phyloP scores from a whole-genome alignment of 2,329 filamentous ascomycete genomes.

The Malbranchea zuffiana region DNA sequence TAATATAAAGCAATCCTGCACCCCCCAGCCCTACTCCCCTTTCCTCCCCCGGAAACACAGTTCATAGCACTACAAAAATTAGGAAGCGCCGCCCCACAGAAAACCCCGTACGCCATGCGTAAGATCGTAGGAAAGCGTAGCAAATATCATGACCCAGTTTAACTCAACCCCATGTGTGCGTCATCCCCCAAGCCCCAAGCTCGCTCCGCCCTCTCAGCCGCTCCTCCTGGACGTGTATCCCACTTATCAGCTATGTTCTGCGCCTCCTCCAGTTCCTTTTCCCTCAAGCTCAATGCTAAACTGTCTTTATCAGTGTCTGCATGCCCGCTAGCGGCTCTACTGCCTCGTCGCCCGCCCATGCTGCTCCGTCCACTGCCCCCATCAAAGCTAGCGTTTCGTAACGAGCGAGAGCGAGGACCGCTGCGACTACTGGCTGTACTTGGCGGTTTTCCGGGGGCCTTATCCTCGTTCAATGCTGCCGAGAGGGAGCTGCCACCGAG shows the following conservation, averaged over 20 bases:
- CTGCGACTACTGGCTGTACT: conserved; percentile 9
- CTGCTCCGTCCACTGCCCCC: conserved; percentile 16
- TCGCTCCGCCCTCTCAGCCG: conserved; percentile 39
- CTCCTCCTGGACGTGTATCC: conserved; percentile 44
- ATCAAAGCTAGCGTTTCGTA: conserved; percentile 14
- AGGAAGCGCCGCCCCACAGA: neutral
- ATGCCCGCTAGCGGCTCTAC: conserved; percentile 22
- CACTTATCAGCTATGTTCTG: conserved; percentile 42
- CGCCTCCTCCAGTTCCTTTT: conserved; percentile 29
- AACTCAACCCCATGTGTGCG: conserved; percentile 71
- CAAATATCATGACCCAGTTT: conserved; percentile 15
- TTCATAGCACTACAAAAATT: too few species aligned
- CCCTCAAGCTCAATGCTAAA: conserved; percentile 22
- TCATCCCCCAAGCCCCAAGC: conserved; percentile 77
- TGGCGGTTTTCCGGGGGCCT: neutral
- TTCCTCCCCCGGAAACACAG: too few species aligned
- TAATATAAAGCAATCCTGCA: too few species aligned
- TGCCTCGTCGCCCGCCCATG: conserved; percentile 14
- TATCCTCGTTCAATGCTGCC: conserved; percentile 4
- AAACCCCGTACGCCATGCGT: neutral
- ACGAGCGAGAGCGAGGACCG: neutral
- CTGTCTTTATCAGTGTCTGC: conserved; percentile 13
- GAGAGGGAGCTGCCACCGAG: conserved; percentile 4
- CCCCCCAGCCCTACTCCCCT: too few species aligned
- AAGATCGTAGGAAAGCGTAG: neutral